A percentile compares a stretch with the other conserved stretches of the same genome.
phyloP scores from a whole-genome alignment of 805 yeast species.

The Cyberlindnera veronae region DNA sequence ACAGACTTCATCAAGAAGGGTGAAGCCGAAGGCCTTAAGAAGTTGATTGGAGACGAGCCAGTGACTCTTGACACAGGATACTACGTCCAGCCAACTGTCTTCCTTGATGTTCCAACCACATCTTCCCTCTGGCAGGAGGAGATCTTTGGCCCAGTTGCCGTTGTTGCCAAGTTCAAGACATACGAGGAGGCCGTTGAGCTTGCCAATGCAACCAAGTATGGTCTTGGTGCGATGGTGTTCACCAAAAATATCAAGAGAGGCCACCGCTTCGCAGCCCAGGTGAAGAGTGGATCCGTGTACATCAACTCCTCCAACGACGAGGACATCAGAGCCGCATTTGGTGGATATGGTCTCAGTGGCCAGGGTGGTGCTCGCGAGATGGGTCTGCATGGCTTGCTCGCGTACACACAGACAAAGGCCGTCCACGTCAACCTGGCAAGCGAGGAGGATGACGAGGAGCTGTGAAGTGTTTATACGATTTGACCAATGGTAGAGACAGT shows the following conservation, averaged over 20 bases:
- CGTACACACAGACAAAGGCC: slow-evolving; percentile 74
- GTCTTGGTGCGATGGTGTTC: slow-evolving; percentile 81
- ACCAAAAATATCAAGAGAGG: slow-evolving; percentile 61
- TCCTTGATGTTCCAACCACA: slow-evolving; percentile 61
- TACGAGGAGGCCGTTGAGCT: slow-evolving; percentile 64
- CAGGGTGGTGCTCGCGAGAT: slow-evolving; percentile 65
- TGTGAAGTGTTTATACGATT: not conserved
- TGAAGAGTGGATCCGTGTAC: slow-evolving; percentile 69
- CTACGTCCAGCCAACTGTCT: slow-evolving; percentile 73
- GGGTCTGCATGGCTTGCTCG: slow-evolving; percentile 67
- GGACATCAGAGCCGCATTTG: slow-evolving; percentile 68
- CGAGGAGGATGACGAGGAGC: slow-evolving; percentile 27
- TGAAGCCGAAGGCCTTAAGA: slow-evolving; percentile 45
- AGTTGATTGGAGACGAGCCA: slow-evolving; percentile 36
- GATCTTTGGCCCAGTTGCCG: slow-evolving; percentile 85
- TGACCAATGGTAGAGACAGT: no score
- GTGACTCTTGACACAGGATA: slow-evolving; percentile 48
- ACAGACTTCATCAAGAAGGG: slow-evolving; percentile 42
- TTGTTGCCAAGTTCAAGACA: slow-evolving; percentile 58
- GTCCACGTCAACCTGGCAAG: slow-evolving; percentile 61
- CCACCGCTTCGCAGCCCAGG: slow-evolving; percentile 54
- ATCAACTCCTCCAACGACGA: slow-evolving; percentile 66
- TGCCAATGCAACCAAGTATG: slow-evolving; percentile 74
- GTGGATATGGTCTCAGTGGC: slow-evolving; percentile 78
- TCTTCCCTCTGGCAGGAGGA: slow-evolving; percentile 74